Percentiles rank a stretch among this genome's conserved stretches.
phyloP scores from a whole-genome alignment of 2,329 filamentous ascomycete genomes.

The Aphanoascus verrucosus region DNA sequence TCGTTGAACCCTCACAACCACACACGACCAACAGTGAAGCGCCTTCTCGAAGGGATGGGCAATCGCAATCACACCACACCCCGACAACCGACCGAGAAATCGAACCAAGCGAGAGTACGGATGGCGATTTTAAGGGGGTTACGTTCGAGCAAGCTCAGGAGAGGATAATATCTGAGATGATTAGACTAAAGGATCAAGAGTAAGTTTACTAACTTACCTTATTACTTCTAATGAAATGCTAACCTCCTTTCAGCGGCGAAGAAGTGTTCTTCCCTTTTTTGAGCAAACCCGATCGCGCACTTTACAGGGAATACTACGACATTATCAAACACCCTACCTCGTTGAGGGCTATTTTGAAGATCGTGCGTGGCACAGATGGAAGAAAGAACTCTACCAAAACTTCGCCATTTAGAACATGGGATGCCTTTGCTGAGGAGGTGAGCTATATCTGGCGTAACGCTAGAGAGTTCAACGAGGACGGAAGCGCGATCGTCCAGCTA shows the following conservation, averaged over 20 bases:
- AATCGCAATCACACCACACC: constrained; percentile 1
- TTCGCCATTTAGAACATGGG: constrained; percentile 73
- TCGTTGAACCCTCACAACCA: constrained; percentile 14
- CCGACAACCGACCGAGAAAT: constrained; percentile 20
- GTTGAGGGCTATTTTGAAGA: constrained; percentile 64
- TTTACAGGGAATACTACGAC: constrained; percentile 73
- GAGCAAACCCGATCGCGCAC: constrained; percentile 60
- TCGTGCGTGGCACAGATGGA: constrained; percentile 61
- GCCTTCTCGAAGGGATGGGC: not conserved
- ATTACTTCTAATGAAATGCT: constrained; percentile 12
- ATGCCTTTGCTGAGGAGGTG: constrained; percentile 66
- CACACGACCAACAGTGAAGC: not conserved
- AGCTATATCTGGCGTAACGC: constrained; percentile 81
- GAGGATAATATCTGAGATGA: constrained; percentile 65
- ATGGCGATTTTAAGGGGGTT: constrained; percentile 54
- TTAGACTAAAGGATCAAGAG: constrained; percentile 56
- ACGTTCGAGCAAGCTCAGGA: constrained; percentile 78
- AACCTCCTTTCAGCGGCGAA: constrained; percentile 41
- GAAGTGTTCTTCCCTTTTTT: constrained; percentile 65
- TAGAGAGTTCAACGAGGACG: constrained; percentile 82
- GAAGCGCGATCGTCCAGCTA: constrained; percentile 68
- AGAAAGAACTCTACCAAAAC: constrained; percentile 49
- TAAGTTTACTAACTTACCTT: constrained; percentile 32
- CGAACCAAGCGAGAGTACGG: not conserved
- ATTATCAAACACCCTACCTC: constrained; percentile 73